Evolutionary conservation across 306 rosid genomes (phyloP).

Genomic region (Boehmeria nivea): DNA sequence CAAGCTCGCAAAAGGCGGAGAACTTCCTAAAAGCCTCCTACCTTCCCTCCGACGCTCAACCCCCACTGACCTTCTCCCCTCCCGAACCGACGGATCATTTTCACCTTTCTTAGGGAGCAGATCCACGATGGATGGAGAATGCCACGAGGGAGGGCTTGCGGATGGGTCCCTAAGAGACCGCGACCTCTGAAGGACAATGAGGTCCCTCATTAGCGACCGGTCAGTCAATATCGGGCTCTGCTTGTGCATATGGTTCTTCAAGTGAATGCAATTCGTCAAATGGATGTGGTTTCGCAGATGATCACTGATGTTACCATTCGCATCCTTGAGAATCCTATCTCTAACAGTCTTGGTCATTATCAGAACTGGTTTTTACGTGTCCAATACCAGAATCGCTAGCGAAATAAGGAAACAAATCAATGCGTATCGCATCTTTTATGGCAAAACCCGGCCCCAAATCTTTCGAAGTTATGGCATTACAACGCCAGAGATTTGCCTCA

Average conservation of each 20-base stretch:
- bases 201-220: constrained; percentile 89
- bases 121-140: constrained; percentile 76
- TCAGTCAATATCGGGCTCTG: constrained; percentile 85
- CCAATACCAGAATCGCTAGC: constrained; percentile 34
- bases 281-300: constrained; percentile 96
- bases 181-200: constrained; percentile 82
- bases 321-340: constrained; percentile 88
- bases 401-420: constrained; percentile 37
- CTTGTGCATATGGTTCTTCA: constrained; percentile 99
- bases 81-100: constrained; percentile 46
- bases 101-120: constrained; percentile 62
- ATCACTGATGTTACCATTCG: constrained; percentile 92
- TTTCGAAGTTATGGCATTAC: constrained; percentile 28
- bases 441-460: too few species aligned
- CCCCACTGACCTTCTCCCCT: constrained; percentile 76
- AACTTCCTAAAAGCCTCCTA: constrained; percentile 57
- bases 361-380: constrained; percentile 29
- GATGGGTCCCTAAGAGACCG: constrained; percentile 95
- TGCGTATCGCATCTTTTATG: constrained; percentile 38
- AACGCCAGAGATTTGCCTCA: constrained; percentile 16
- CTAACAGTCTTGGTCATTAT: constrained; percentile 95
- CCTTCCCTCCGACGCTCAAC: constrained; percentile 60
- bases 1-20: constrained; percentile 57
- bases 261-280: constrained; percentile 95
- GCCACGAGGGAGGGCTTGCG: constrained; percentile 95